Conservation (phyloP, 129 eudicot species). For the Apium graveolens region DNA sequence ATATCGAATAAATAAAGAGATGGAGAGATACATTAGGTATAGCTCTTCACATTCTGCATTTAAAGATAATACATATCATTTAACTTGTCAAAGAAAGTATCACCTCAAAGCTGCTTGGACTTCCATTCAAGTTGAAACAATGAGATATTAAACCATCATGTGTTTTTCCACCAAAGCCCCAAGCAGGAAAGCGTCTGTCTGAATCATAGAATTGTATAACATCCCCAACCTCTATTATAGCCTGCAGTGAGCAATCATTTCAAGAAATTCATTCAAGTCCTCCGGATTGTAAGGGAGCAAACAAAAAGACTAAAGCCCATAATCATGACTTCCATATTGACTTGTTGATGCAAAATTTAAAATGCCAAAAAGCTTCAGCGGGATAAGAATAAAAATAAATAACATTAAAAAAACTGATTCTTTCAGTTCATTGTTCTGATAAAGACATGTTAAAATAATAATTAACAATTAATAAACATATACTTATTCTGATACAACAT, state of each 20-base stretch:
- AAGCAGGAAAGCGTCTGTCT: slow-evolving; percentile 80
- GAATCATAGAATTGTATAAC: slow-evolving; percentile 92
- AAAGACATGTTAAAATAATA: background rate
- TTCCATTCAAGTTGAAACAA: slow-evolving; percentile 83
- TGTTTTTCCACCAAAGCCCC: slow-evolving; percentile 93
- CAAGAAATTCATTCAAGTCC: background rate
- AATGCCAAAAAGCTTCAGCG: background rate
- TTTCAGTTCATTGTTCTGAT: background rate
- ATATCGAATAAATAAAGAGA: background rate
- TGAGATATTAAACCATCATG: slow-evolving; percentile 59
- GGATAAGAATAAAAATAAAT: background rate
- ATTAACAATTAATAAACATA: background rate
- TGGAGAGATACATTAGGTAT: background rate
- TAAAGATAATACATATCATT: background rate
- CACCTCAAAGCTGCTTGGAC: slow-evolving; percentile 51
- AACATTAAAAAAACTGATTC: background rate
- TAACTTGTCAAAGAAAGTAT: background rate
- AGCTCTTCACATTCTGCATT: background rate
- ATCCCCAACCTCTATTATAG: slow-evolving; percentile 89
- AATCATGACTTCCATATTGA: background rate
- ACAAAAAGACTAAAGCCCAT: background rate
- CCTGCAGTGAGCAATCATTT: slow-evolving; percentile 33
- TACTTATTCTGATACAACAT: background rate
- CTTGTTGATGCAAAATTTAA: background rate
- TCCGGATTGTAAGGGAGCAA: no score